These are phyloP conservation scores for Coemansia sp. DNA, from an alignment of 192 early-diverging fungal species.

Conservation along the genomic window DNA sequence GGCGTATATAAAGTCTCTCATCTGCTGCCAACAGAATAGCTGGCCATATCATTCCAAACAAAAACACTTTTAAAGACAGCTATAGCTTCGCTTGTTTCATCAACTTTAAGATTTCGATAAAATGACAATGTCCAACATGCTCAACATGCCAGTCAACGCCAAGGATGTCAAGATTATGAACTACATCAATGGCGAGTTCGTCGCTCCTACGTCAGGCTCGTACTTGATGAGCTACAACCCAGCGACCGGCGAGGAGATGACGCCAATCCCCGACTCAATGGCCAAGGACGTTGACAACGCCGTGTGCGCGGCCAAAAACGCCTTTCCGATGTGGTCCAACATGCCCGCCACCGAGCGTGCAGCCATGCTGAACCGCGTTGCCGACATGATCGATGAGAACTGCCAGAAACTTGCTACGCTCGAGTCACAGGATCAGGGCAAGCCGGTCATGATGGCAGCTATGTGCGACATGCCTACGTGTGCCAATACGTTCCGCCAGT, in stretches of 20 bases:
- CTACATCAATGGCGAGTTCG: constrained; percentile 75
- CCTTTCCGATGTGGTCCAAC: constrained; percentile 65
- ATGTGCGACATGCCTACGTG: constrained; percentile 64
- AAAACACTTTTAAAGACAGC: background rate
- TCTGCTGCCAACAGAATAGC: background rate
- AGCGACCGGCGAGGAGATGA: constrained; percentile 61
- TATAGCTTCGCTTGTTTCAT: background rate
- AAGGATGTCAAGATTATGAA: constrained; percentile 52
- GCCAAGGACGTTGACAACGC: constrained; percentile 65
- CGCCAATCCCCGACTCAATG: constrained; percentile 62
- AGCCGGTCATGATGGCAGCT: constrained; percentile 62
- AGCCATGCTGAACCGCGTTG: constrained; percentile 61
- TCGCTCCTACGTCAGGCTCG: constrained; percentile 45
- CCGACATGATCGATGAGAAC: constrained; percentile 56
- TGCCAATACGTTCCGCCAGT: constrained; percentile 71
- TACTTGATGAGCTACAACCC: constrained; percentile 72
- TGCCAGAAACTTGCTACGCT: constrained; percentile 55
- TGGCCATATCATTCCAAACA: background rate
- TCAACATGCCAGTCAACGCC: constrained; percentile 21
- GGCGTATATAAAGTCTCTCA: background rate
- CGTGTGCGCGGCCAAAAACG: constrained; percentile 64
- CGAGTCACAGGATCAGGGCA: constrained; percentile 79
- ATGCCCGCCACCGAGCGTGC: constrained; percentile 51
- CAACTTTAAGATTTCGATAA: background rate
- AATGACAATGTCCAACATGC: constrained; percentile 12